These are phyloP conservation scores for Neurospora sp. DNA, from an alignment of 495 filamentous ascomycete species.

Conservation along the genomic window DNA sequence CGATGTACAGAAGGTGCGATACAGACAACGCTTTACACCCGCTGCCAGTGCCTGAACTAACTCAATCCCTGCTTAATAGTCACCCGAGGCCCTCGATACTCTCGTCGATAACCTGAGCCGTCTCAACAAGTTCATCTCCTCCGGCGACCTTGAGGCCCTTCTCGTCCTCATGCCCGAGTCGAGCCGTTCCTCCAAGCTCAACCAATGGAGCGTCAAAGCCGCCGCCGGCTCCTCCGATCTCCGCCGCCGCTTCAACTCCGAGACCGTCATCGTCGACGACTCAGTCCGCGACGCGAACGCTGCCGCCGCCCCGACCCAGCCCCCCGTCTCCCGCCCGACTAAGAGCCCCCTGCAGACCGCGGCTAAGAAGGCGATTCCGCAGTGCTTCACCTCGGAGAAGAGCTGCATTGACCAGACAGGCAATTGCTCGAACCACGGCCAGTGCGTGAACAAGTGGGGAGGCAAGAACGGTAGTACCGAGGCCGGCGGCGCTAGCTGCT, in stretches of 20 bases:
- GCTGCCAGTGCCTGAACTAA: neutral
- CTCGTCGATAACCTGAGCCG: slow-evolving; percentile 25
- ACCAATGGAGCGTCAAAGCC: slow-evolving; percentile 20
- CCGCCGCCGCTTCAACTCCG: slow-evolving; percentile 22
- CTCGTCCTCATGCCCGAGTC: slow-evolving; percentile 35
- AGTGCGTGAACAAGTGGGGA: slow-evolving; percentile 50
- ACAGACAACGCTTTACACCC: neutral
- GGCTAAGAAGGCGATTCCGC: slow-evolving; percentile 25
- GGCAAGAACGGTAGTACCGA: slow-evolving; percentile 18
- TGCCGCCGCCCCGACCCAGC: slow-evolving; percentile 13
- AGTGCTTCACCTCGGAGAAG: slow-evolving; percentile 55
- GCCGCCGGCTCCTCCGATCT: slow-evolving; percentile 21
- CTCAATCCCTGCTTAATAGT: slow-evolving; percentile 6
- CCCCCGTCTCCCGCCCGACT: slow-evolving; percentile 7
- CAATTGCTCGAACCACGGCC: slow-evolving; percentile 67
- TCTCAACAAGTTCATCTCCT: slow-evolving; percentile 19
- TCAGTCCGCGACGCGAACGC: slow-evolving; percentile 2
- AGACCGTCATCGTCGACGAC: slow-evolving; percentile 24
- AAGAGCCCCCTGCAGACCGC: slow-evolving; percentile 6
- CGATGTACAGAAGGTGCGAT: slow-evolving; percentile 28
- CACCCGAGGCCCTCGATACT: slow-evolving; percentile 17
- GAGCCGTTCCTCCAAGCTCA: slow-evolving; percentile 23
- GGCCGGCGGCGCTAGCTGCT: slow-evolving; percentile 46
- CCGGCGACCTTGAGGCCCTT: slow-evolving; percentile 34
- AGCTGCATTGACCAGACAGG: slow-evolving; percentile 53